Percentiles rank a stretch among this genome's conserved stretches.
Evolutionary conservation across 768 basidiomycete species (phyloP).

Genomic region (Podaxis pistillaris): DNA sequence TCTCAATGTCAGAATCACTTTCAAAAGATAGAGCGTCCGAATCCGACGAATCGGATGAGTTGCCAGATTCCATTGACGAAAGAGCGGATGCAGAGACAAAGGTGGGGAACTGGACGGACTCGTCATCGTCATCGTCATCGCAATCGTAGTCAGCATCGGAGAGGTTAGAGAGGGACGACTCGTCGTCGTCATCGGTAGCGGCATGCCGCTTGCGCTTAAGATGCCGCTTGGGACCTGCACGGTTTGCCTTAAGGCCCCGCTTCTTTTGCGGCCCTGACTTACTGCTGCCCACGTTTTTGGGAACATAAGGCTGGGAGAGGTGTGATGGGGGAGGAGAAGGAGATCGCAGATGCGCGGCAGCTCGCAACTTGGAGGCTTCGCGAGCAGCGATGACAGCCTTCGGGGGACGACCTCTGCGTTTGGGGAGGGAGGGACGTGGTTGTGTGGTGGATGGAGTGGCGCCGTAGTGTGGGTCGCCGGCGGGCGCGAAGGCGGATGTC

Average conservation of each 20-base stretch:
- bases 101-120: slow-evolving; percentile 53
- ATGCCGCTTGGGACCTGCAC: slow-evolving; percentile 1
- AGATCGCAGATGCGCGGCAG: background rate
- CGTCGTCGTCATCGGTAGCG: slow-evolving; percentile 28
- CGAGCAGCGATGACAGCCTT: slow-evolving; percentile 42
- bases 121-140: slow-evolving; percentile 31
- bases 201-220: slow-evolving; percentile 14
- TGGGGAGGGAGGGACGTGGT: slow-evolving; percentile 27
- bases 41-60: slow-evolving; percentile 49
- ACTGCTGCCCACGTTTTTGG: slow-evolving; percentile 13
- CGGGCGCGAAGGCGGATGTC: slow-evolving; percentile 39
- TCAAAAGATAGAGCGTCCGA: slow-evolving; percentile 46
- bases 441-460: slow-evolving; percentile 18
- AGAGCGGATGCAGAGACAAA: slow-evolving; percentile 65
- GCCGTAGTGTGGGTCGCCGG: slow-evolving; percentile 28
- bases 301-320: slow-evolving; percentile 1
- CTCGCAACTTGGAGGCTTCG: slow-evolving; percentile 23
- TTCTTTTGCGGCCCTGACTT: slow-evolving; percentile 20
- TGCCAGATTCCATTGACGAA: slow-evolving; percentile 36
- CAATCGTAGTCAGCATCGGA: slow-evolving; percentile 34
- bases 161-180: slow-evolving; percentile 32
- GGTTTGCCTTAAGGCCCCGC: slow-evolving; percentile 10
- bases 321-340: slow-evolving; percentile 7
- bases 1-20: slow-evolving; percentile 56
- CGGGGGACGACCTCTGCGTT: slow-evolving; percentile 56